A percentile compares a stretch with the other conserved stretches of the same genome.
These are phyloP conservation scores for Cardiospermum halicacabum DNA, from an alignment of 345 rosid genomes.

Conservation along the genomic window DNA sequence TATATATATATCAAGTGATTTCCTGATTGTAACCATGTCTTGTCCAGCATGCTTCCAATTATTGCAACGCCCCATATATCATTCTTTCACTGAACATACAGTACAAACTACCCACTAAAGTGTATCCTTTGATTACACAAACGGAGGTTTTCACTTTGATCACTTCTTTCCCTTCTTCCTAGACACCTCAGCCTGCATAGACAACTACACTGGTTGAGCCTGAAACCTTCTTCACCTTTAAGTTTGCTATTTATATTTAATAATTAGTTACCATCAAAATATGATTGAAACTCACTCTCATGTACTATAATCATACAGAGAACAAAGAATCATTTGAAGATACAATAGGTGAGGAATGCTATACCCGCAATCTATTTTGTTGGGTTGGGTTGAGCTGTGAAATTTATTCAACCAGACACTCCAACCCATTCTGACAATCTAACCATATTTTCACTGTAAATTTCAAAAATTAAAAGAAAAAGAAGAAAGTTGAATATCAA, in stretches of 20 bases:
- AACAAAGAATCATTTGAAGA: constrained; percentile 5
- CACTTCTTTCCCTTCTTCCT: constrained; percentile 35
- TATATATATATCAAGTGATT: too few species aligned
- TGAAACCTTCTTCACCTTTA: constrained; percentile 1
- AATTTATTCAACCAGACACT: too few species aligned
- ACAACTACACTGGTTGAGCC: constrained; percentile 5
- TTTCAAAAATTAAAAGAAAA: too few species aligned
- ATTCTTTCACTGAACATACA: neutral
- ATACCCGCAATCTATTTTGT: too few species aligned
- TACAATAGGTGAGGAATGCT: too few species aligned
- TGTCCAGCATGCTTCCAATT: neutral
- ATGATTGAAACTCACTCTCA: neutral
- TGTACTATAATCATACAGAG: neutral
- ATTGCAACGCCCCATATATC: neutral
- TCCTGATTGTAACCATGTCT: neutral
- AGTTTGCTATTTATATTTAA: neutral
- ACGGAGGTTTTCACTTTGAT: constrained; percentile 18
- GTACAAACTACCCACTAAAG: neutral
- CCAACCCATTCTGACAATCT: too few species aligned
- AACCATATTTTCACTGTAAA: too few species aligned
- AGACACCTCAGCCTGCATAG: constrained; percentile 34
- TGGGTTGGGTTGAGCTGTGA: too few species aligned
- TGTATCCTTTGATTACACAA: neutral
- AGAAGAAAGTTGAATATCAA: too few species aligned
- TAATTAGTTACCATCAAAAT: too few species aligned